Conservation (phyloP, 768 basidiomycete species). For the Obba rivulosa region DNA sequence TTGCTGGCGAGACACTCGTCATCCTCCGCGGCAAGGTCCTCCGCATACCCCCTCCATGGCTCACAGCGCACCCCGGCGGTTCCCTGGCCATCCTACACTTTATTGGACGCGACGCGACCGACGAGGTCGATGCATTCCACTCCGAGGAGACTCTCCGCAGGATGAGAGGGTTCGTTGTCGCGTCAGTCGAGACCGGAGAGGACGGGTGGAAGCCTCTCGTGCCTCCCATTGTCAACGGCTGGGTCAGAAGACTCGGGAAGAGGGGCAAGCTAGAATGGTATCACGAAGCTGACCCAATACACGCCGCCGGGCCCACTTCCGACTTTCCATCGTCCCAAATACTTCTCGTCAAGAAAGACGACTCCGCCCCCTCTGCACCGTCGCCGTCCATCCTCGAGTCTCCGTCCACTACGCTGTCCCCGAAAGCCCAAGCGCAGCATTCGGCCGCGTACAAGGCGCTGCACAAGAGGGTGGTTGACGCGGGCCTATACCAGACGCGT, state of each 20-base stretch:
- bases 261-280: constrained; percentile 49
- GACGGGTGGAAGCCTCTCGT: constrained; percentile 68
- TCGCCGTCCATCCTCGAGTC: constrained; percentile 43
- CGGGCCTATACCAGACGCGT: constrained; percentile 81
- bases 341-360: constrained; percentile 51
- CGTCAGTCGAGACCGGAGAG: constrained; percentile 51
- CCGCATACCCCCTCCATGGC: constrained; percentile 68
- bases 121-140: constrained; percentile 95
- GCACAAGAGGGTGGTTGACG: constrained; percentile 65
- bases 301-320: constrained; percentile 23
- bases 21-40: constrained; percentile 63
- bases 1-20: constrained; percentile 71
- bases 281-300: constrained; percentile 50
- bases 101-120: constrained; percentile 89
- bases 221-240: constrained; percentile 83
- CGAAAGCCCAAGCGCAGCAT: constrained; percentile 55
- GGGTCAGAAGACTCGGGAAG: constrained; percentile 55
- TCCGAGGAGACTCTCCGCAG: constrained; percentile 47
- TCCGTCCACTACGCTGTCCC: constrained; percentile 48
- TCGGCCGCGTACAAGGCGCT: constrained; percentile 77
- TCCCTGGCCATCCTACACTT: constrained; percentile 88
- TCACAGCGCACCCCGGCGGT: constrained; percentile 87
- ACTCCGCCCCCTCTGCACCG: constrained; percentile 27
- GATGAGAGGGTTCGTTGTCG: constrained; percentile 64
- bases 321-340: constrained; percentile 40